Evolutionary conservation across 768 basidiomycete species (phyloP), one percentile per base, ranked within the genome.

Genomic region (Exsudoporus frostii): DNA sequence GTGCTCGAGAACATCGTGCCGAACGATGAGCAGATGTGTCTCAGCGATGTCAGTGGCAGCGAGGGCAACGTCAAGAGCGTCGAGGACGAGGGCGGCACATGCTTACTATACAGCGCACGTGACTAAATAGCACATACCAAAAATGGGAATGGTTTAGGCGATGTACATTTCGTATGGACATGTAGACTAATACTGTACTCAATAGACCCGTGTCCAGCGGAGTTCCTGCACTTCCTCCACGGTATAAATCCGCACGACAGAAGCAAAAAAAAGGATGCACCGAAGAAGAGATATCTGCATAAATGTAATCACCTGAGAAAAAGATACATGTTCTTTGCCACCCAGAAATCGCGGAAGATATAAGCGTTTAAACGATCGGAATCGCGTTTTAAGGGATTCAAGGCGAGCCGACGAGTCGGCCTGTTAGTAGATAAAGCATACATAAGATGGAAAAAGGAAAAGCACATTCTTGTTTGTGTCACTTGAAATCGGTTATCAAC

Each of bases 1-100:
- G 60, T 45, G 37, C 42, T 58, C n/a, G 62, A 51, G 48, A 66
- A 19, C 67, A 70, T 69, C 60, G 55, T 55, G 53, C 36, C 29
- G 6, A n/a, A 51, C 57, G 45, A 58, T 50, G 60, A 58, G 46
- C 50, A 45, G 20, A 45, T 6, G 49, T 25, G 32, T 55, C 43
- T 62, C 49, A 24, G 33, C 45, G 40, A 52, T 43, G 56, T 56
- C 53, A 22, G 47, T 11, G 37, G 33, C 44, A 46, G 38, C 20
- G 49, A 50, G 30, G 32, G 22, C 34, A 37, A 53, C 20, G 37
- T 32, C 7, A 24, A 38, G 22, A 20, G 45, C 20, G 32, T 14
- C 22, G 38, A 39, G 19, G 15, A 39, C 34, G 24, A 42, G 15
- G 19, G n/a, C 24, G 43, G 24, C 17, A 36, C 19, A 17, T 34